phyloP scores from a whole-genome alignment of 2,329 filamentous ascomycete species.

The Fusarium floridanum region DNA sequence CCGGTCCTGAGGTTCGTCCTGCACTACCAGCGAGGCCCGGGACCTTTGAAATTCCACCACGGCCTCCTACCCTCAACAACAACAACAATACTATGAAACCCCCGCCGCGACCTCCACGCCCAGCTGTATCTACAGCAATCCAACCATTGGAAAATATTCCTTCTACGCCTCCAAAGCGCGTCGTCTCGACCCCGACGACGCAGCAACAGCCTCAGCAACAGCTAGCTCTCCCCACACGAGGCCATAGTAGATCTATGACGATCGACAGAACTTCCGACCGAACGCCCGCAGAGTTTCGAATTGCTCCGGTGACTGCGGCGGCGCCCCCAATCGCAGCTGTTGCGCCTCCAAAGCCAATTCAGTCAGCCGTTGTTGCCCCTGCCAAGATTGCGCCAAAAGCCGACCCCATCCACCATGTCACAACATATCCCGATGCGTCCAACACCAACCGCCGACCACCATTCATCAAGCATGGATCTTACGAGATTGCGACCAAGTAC shows the following conservation, averaged over 20 bases:
- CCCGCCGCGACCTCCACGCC: constrained; percentile 62
- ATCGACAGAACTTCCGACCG: constrained; percentile 53
- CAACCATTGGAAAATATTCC: constrained; percentile 32
- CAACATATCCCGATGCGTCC: constrained; percentile 85
- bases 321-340: constrained; percentile 27
- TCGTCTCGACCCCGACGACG: constrained; percentile 49
- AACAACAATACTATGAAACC: constrained; percentile 36
- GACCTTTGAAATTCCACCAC: constrained; percentile 43
- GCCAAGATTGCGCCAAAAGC: constrained; percentile 42
- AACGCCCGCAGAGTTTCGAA: constrained; percentile 39
- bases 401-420: constrained; percentile 64
- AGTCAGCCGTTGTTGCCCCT: constrained; percentile 34
- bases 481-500: constrained; percentile 85
- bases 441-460: constrained; percentile 88
- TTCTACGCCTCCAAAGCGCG: constrained; percentile 47
- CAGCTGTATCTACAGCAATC: constrained; percentile 46
- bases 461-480: constrained; percentile 76
- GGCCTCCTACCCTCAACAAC: constrained; percentile 25
- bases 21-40: constrained; percentile 64
- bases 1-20: constrained; percentile 61
- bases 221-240: constrained; percentile 47
- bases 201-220: constrained; percentile 48
- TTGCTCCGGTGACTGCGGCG: constrained; percentile 38
- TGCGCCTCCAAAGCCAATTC: constrained; percentile 36
- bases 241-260: constrained; percentile 50